phyloP scores from a whole-genome alignment of 371 early-diverging fungal genomes.

The Rhizopus delemar region DNA sequence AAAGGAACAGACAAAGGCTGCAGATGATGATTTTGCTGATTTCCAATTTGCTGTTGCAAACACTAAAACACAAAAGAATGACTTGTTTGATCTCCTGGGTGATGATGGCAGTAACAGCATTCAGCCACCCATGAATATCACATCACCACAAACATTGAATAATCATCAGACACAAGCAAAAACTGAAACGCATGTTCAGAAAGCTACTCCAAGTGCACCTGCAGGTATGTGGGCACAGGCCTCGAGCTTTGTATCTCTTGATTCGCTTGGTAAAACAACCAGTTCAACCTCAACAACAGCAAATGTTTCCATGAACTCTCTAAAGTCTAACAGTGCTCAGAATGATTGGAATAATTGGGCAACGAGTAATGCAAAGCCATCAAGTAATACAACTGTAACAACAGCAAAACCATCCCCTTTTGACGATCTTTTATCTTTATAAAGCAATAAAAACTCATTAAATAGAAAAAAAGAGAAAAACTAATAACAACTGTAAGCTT shows the following conservation, averaged over 20 bases:
- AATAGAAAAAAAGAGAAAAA: too few species aligned
- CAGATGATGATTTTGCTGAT: constrained; percentile 61
- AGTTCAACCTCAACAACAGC: constrained; percentile 16
- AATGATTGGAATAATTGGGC: constrained; percentile 54
- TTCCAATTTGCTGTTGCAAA: constrained; percentile 57
- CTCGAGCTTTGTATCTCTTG: constrained; percentile 55
- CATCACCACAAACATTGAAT: neutral
- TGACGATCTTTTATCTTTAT: constrained; percentile 11
- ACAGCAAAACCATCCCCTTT: constrained; percentile 13
- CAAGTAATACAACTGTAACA: neutral
- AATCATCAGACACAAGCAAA: constrained; percentile 1
- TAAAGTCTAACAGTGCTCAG: constrained; percentile 47
- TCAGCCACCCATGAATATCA: neutral
- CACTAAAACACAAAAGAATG: neutral
- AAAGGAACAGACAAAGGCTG: neutral
- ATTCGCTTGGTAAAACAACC: constrained; percentile 52
- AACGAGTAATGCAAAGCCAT: constrained; percentile 15
- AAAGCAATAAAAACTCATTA: neutral
- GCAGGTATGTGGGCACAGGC: constrained; percentile 63
- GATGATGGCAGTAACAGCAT: neutral
- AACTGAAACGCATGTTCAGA: neutral
- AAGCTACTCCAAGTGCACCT: constrained; percentile 15
- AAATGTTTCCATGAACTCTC: constrained; percentile 62
- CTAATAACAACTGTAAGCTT: too few species aligned
- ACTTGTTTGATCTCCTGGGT: constrained; percentile 4